Percentiles rank a stretch among this genome's conserved stretches.
Evolutionary conservation across 2,329 filamentous ascomycete genomes (phyloP).

Genomic region (Trichoderma atroviride): DNA sequence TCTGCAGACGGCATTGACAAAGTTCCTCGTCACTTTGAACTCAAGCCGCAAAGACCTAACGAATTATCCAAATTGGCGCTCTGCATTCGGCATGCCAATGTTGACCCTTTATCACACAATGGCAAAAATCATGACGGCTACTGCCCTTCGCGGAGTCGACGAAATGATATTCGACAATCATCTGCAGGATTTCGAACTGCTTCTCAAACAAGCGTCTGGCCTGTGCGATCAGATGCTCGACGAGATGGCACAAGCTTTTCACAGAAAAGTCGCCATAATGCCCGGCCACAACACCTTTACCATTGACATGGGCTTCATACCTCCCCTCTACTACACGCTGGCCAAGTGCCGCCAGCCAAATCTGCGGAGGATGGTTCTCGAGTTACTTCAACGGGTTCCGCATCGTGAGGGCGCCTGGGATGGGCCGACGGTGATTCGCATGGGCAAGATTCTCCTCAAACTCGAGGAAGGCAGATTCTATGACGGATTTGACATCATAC

Average conservation of each 20-base stretch:
- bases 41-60: background rate
- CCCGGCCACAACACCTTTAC: slow-evolving; percentile 22
- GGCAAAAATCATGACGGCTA: slow-evolving; percentile 25
- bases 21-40: slow-evolving; percentile 5
- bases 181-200: background rate
- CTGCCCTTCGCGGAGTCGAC: slow-evolving; percentile 16
- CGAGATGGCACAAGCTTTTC: background rate
- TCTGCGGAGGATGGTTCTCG: slow-evolving; percentile 36
- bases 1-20: slow-evolving; percentile 9
- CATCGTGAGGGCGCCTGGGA: slow-evolving; percentile 36
- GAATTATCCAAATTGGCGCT: background rate
- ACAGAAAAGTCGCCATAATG: background rate
- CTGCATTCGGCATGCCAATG: slow-evolving; percentile 13
- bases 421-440: slow-evolving; percentile 26
- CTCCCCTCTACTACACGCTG: slow-evolving; percentile 39
- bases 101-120: slow-evolving; percentile 23
- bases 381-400: slow-evolving; percentile 27
- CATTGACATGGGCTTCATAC: slow-evolving; percentile 38
- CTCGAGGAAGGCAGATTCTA: slow-evolving; percentile 22
- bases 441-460: slow-evolving; percentile 30
- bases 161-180: slow-evolving; percentile 25
- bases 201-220: slow-evolving; percentile 13
- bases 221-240: slow-evolving; percentile 8
- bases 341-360: slow-evolving; percentile 39
- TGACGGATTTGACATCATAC: slow-evolving; percentile 6